Percentiles rank a stretch among this genome's conserved stretches.
phyloP scores from a whole-genome alignment of 2,329 filamentous ascomycete genomes.

The Penicillium sp. region DNA sequence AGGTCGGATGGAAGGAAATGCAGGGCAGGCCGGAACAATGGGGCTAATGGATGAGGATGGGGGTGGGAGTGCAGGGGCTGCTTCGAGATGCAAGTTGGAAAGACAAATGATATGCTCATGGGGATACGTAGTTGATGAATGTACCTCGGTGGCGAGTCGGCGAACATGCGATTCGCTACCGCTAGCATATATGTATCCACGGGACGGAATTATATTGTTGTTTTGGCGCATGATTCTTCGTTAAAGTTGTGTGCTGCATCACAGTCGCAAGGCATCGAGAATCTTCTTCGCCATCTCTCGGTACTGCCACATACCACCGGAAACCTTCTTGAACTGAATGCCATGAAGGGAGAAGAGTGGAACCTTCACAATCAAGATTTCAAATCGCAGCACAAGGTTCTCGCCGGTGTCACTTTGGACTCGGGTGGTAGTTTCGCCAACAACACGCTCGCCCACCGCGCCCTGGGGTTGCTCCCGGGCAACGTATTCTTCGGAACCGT shows the following conservation, averaged over 20 bases:
- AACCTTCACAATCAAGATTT: slow-evolving; percentile 97
- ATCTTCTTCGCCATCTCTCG: slow-evolving; percentile 98
- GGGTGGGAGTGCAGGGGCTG: neutral
- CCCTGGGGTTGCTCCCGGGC: slow-evolving; percentile 43
- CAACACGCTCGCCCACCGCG: slow-evolving; percentile 61
- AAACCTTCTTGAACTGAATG: slow-evolving; percentile 96
- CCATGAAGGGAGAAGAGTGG: slow-evolving; percentile 90
- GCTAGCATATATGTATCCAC: neutral
- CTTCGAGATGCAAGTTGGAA: slow-evolving; percentile 21
- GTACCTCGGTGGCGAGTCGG: slow-evolving; percentile 16
- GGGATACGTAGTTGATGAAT: slow-evolving; percentile 31
- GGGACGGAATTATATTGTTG: neutral
- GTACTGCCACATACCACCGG: slow-evolving; percentile 97
- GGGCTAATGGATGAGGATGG: slow-evolving; percentile 21
- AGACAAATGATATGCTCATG: slow-evolving; percentile 31
- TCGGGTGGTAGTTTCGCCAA: slow-evolving; percentile 88
- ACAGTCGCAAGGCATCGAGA: slow-evolving; percentile 81
- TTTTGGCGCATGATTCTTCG: neutral
- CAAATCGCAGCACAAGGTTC: slow-evolving; percentile 84
- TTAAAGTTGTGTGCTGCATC: slow-evolving; percentile 28
- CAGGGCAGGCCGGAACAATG: slow-evolving; percentile 15
- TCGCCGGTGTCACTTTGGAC: slow-evolving; percentile 87
- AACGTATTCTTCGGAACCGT: slow-evolving; percentile 78
- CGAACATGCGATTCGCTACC: neutral
- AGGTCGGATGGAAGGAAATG: neutral